Evolutionary conservation across 2,329 filamentous ascomycete species (phyloP), one percentile per base, ranked within the genome.

Genomic region (Parasarocladium wereldwijsianum): DNA sequence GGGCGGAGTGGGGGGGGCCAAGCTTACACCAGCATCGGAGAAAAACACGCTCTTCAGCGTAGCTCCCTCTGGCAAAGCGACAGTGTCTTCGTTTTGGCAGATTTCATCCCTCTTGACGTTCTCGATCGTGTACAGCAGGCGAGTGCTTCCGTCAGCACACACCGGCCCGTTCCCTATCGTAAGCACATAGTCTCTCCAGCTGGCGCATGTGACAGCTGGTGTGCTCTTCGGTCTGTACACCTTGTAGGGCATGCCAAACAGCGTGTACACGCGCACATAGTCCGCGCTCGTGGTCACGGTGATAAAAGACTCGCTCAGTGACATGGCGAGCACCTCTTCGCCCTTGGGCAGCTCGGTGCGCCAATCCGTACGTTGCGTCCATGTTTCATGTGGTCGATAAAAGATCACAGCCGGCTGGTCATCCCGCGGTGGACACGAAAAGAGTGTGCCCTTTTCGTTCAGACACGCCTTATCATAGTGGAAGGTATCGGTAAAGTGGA

Each of bases 401-500:
- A 93, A 94, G n/a, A 98, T 72, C 18, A 75, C 77, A 4, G 87
- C 82, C 3, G 81, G 75, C 11, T 12, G 23, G 34, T 75, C 70
- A 18, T 72, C 66, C 7, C 62, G 65, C 2, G 83, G 73, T 14
- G 76, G 80, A 36, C 81, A 87, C 1, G 85, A 80, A 47, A 94
- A 94, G 1, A 93, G 64, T 1, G 84, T 68, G 11, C 90, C 87
- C 33, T 82, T 76, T 34, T 92, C 80, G 42, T 82, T 76, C 34
- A 98, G 62, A 45, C 87, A 96, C 13, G 90, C 87, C 53, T 93
- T 94, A 56, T 98, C 90, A 54, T 96, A 96, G 4, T 85, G 65
- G 48, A 85, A 94, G 1, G 85, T 87, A 49, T 98, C 90, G 9
- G 86, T 96, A 50, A 98, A 96, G 57, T 96, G 90, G 44, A 94